A percentile compares a stretch with the other conserved stretches of the same genome.
Evolutionary conservation across 2,329 filamentous ascomycete genomes (phyloP).

Genomic region (Cyphellophora attinorum): DNA sequence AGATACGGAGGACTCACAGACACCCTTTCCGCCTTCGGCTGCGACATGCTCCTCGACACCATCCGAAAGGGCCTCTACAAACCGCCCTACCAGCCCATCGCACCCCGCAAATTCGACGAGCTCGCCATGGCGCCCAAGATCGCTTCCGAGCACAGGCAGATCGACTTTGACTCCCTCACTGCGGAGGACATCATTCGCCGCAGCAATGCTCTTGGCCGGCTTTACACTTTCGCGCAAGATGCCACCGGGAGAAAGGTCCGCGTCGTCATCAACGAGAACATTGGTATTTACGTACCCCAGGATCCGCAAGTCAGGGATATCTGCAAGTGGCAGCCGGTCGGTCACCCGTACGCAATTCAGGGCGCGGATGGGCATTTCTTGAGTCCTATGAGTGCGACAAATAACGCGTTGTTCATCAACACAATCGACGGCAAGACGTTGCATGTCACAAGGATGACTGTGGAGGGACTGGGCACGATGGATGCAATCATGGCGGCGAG

Average conservation of each 20-base stretch:
- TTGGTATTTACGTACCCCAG: slow-evolving; percentile 2
- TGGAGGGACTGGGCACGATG: background rate
- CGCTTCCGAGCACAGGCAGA: slow-evolving; percentile 49
- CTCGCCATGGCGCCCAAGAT: slow-evolving; percentile 63
- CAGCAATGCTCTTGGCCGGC: slow-evolving; percentile 51
- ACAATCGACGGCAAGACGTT: background rate
- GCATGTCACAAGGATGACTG: background rate
- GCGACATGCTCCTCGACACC: slow-evolving; percentile 58
- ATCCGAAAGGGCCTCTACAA: slow-evolving; percentile 57
- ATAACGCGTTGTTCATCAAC: background rate
- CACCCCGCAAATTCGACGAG: slow-evolving; percentile 19
- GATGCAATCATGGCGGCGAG: background rate
- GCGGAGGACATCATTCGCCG: slow-evolving; percentile 46
- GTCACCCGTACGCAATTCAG: background rate
- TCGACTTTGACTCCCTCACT: slow-evolving; percentile 51
- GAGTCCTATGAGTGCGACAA: too few relatives aligned
- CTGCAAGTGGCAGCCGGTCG: background rate
- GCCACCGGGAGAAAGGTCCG: slow-evolving; percentile 10
- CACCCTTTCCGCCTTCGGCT: slow-evolving; percentile 55
- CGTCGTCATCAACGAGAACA: slow-evolving; percentile 13
- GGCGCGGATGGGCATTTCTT: background rate
- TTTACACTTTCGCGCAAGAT: slow-evolving; percentile 49
- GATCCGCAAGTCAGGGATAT: background rate
- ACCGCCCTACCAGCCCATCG: slow-evolving; percentile 42
- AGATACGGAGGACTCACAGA: slow-evolving; percentile 47